Evolutionary conservation across 371 early-diverging fungal species (phyloP), one percentile per base, ranked within the genome.

Genomic region (Blakeslea trispora): DNA sequence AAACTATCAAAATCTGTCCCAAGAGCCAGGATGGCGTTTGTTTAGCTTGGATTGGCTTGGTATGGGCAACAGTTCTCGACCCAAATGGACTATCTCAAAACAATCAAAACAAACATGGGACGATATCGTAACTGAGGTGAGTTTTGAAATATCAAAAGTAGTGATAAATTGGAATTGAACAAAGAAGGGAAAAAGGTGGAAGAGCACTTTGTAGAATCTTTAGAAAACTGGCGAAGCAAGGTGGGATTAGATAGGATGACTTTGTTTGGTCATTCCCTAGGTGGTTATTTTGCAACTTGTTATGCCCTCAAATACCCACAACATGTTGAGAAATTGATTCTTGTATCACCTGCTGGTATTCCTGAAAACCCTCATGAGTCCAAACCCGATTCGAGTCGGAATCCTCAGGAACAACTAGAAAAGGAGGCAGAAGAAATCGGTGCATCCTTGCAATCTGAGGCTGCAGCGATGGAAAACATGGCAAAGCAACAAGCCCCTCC

Each of bases 241-340:
- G 81, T 91, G 43, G 81, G 87, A 13, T 79, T 96, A 39, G 88
- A 92, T 40, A 88, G 84, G 58, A 89, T 95, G 90, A 85, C 87
- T 8, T 66, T 96, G 47, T 69, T 87, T 44, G 97, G 95, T 0
- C 93, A 93, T 65, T 90, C 89, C 19, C 68, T 94, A 21, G 93
- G 93, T 28, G 98, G 96, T 1, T 97, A 96, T 65, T 84, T 98
- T 64, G 82, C 90, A 2, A 63, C 90, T 0, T 82, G 85, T 11
- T 98, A 98, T 64, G 91, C 96, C 1, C 70, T 95, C 22, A 89
- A 88, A 62, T 90, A 95, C 61, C 95, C 96, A 2, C 73, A 90
- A 42, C 81, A 86, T 13, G 95, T 98, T n/a, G 91, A 92, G 53
- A 90, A 90, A 59, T 79, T 98, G 37, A 82, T 96, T 28, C 81